phyloP scores from a whole-genome alignment of 257 asterid species.

The Echium plantagineum region DNA sequence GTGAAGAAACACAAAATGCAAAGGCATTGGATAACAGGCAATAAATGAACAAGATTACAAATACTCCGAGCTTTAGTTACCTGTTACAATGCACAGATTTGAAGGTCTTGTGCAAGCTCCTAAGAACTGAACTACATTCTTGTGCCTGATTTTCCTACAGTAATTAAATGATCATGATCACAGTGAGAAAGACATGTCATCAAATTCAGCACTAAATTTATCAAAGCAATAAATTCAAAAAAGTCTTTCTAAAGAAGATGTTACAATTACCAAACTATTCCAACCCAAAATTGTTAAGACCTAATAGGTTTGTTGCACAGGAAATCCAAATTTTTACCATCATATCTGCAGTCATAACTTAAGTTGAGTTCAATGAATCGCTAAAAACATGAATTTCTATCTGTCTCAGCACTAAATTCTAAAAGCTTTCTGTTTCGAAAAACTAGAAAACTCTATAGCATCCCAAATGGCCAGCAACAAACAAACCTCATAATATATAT shows the following conservation, averaged over 20 bases:
- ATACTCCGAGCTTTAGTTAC: slow-evolving; percentile 11
- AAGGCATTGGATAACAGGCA: not conserved
- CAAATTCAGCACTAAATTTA: too few species aligned
- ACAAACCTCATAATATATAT: slow-evolving; percentile 40
- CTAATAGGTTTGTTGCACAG: not conserved
- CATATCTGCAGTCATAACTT: not conserved
- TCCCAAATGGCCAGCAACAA: not conserved
- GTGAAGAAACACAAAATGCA: not conserved
- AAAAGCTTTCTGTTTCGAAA: too few species aligned
- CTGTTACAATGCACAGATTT: slow-evolving; percentile 38
- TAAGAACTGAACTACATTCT: slow-evolving; percentile 40
- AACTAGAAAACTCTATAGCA: not conserved
- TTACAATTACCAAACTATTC: too few species aligned
- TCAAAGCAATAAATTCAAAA: not conserved
- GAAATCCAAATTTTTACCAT: not conserved
- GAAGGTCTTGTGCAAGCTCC: slow-evolving; percentile 46
- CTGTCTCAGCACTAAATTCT: too few species aligned
- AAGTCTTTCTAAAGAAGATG: not conserved
- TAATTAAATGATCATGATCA: not conserved
- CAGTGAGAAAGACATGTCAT: not conserved
- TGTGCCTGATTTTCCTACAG: slow-evolving; percentile 38
- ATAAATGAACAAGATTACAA: not conserved
- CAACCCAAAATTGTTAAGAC: not conserved
- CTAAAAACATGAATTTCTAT: too few species aligned
- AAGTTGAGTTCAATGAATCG: too few species aligned